Conservation (phyloP, 2,329 filamentous ascomycete species). For the Cryphonectria carpinicola region DNA sequence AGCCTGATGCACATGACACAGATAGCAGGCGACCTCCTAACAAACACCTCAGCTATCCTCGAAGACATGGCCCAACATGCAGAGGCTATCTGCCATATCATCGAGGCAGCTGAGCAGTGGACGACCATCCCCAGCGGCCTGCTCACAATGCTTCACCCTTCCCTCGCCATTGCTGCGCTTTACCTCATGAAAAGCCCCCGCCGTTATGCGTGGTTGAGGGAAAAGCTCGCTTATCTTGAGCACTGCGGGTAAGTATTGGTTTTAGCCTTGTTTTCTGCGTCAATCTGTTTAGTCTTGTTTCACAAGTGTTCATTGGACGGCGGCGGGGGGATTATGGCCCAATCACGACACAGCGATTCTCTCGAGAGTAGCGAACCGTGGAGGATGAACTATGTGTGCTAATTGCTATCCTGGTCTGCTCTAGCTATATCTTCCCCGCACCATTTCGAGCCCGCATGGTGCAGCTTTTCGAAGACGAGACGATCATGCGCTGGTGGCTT, state of each 20-base stretch:
- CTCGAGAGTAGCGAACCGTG: conserved; percentile 5
- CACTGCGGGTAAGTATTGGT: conserved; percentile 69
- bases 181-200: conserved; percentile 77
- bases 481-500: conserved; percentile 85
- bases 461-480: conserved; percentile 71
- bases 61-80: conserved; percentile 62
- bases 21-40: conserved; percentile 60
- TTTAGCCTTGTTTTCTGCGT: background rate
- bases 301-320: background rate
- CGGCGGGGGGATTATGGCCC: background rate
- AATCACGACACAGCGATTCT: background rate
- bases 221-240: conserved; percentile 79
- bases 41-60: conserved; percentile 57
- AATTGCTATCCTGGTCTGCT: conserved; percentile 9
- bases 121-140: conserved; percentile 71
- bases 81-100: conserved; percentile 74
- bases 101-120: conserved; percentile 77
- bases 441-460: conserved; percentile 77
- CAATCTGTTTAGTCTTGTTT: background rate
- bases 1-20: conserved; percentile 82
- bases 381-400: background rate
- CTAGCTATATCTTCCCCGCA: conserved; percentile 81
- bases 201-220: conserved; percentile 78
- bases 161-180: conserved; percentile 74
- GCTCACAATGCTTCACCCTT: conserved; percentile 74